Percentiles rank a stretch among this genome's conserved stretches.
These are phyloP conservation scores for Yamagishiella unicocca DNA, from an alignment of 139 green algal genomes.

Conservation along the genomic window DNA sequence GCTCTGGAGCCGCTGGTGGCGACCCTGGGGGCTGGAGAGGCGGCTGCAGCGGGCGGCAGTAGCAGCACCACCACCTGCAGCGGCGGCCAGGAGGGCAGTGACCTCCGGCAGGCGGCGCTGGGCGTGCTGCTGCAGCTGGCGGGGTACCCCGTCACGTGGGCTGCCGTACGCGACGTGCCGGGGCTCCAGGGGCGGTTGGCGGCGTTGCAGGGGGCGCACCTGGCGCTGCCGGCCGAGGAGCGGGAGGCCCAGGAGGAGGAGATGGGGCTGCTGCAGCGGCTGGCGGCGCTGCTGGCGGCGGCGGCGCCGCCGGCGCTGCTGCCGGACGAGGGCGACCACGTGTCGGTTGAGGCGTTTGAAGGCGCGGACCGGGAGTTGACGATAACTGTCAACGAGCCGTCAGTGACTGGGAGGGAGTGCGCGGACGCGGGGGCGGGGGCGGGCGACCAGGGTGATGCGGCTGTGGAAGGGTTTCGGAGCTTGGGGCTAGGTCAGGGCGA, in stretches of 20 bases:
- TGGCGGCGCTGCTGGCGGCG: conserved; percentile 35
- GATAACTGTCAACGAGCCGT: neutral
- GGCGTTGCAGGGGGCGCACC: conserved; percentile 53
- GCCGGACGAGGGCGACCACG: conserved; percentile 33
- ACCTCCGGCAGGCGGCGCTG: conserved; percentile 62
- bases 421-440: conserved; percentile 2
- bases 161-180: conserved; percentile 24
- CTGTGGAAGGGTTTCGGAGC: too few relatives aligned
- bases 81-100: conserved; percentile 43
- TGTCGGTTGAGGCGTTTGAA: conserved; percentile 43
- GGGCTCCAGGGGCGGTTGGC: conserved; percentile 49
- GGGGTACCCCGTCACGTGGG: conserved; percentile 44
- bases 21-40: neutral
- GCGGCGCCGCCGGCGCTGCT: neutral
- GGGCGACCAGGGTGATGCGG: conserved; percentile 4
- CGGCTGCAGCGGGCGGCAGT: neutral
- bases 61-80: neutral
- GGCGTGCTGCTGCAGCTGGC: conserved; percentile 59
- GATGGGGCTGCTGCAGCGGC: neutral
- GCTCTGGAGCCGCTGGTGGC: conserved; percentile 26
- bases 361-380: neutral
- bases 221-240: conserved; percentile 48
- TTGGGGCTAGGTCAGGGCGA: too few relatives aligned
- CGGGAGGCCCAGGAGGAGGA: conserved; percentile 39
- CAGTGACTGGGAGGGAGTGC: neutral